A percentile compares a stretch with the other conserved stretches of the same genome.
These are phyloP conservation scores for Colletotrichum sp. DNA, from an alignment of 2,329 filamentous ascomycete species.

Conservation along the genomic window DNA sequence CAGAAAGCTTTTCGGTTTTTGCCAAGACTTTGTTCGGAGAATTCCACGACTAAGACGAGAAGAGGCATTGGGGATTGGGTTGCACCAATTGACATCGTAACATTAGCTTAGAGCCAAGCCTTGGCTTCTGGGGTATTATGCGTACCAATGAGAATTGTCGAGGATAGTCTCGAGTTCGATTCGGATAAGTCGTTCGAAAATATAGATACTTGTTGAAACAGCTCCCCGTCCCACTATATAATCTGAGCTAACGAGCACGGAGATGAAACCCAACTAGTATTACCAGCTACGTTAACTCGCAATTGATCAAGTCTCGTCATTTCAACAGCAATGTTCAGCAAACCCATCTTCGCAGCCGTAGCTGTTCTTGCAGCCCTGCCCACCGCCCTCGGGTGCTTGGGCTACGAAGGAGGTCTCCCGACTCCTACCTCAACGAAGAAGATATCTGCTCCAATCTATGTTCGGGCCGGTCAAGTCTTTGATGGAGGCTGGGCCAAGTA, in stretches of 20 bases:
- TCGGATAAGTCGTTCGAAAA: fast-evolving
- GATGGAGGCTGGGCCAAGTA: slow-evolving; percentile 36
- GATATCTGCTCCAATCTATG: slow-evolving; percentile 32
- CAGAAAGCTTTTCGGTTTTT: not conserved
- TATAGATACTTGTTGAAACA: fast-evolving
- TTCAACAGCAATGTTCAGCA: not conserved
- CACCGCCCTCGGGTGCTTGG: slow-evolving; percentile 27
- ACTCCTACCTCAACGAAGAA: slow-evolving; percentile 31
- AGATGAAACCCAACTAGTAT: not conserved
- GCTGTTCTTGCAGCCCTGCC: not conserved
- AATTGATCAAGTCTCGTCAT: not conserved
- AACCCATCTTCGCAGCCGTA: not conserved
- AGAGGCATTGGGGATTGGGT: not conserved
- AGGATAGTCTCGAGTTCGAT: not conserved
- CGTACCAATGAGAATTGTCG: not conserved
- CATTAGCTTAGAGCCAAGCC: not conserved
- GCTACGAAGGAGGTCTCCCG: slow-evolving; percentile 33
- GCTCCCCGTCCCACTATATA: not conserved
- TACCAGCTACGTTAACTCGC: not conserved
- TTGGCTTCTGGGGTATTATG: not conserved
- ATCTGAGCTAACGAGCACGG: not conserved
- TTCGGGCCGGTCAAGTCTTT: slow-evolving; percentile 30
- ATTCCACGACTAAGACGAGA: not conserved
- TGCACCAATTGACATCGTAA: not conserved
- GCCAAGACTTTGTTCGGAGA: not conserved